Evolutionary conservation across 1,284 basidiomycete genomes (phyloP).

Genomic region (Tilletiopsis washingtonensis): DNA sequence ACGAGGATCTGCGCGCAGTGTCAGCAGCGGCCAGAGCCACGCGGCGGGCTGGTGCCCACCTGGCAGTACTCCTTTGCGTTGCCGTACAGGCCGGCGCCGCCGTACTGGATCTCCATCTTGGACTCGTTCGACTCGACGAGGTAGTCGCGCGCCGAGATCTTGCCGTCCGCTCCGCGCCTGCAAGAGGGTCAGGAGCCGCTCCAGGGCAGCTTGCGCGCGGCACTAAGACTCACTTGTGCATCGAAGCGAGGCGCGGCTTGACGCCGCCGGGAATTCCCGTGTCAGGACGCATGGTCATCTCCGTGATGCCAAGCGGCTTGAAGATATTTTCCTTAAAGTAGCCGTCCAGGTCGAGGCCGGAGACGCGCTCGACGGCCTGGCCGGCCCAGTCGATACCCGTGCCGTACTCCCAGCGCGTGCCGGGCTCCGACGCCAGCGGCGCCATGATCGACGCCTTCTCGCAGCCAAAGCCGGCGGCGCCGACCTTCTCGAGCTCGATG

Average conservation of each 20-base stretch:
- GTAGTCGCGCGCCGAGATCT: conserved; percentile 12
- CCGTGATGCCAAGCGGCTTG: conserved; percentile 27
- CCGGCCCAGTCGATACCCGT: conserved; percentile 28
- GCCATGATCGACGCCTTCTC: conserved; percentile 11
- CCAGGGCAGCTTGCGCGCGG: too few species aligned
- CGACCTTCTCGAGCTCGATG: conserved; percentile 9
- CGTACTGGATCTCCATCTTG: conserved; percentile 31
- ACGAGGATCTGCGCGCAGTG: conserved; percentile 18
- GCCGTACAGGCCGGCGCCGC: conserved; percentile 17
- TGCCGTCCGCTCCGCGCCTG: conserved; percentile 3
- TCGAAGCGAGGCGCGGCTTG: conserved; percentile 15
- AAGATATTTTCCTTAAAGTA: conserved; percentile 36
- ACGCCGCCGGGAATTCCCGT: conserved; percentile 1
- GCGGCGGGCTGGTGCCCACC: neutral
- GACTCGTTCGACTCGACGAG: conserved; percentile 16
- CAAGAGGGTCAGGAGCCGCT: too few species aligned
- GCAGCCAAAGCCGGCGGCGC: conserved; percentile 13
- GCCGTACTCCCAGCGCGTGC: conserved; percentile 31
- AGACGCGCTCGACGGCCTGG: conserved; percentile 20
- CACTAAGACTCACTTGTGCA: too few species aligned
- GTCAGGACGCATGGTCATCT: conserved; percentile 4
- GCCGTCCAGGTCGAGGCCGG: conserved; percentile 23
- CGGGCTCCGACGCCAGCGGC: conserved; percentile 25
- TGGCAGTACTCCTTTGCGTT: conserved; percentile 15
- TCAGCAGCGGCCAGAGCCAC: neutral